Evolutionary conservation across 1,284 basidiomycete species (phyloP).

Genomic region (Naganishia sp.): DNA sequence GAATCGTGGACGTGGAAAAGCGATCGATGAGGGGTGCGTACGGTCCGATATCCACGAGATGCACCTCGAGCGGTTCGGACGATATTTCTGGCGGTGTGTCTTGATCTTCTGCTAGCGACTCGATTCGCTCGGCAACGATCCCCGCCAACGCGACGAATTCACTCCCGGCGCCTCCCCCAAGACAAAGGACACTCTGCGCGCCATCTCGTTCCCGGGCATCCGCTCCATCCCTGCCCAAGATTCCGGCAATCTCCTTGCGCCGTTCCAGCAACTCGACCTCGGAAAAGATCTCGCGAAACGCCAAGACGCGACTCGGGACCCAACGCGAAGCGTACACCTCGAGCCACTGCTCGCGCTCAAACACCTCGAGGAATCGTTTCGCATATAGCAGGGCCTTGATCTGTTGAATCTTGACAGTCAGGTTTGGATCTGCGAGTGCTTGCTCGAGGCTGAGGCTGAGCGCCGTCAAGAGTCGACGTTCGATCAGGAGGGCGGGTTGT

Average conservation of each 20-base stretch:
- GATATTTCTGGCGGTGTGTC: neutral
- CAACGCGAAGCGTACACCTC: slow-evolving; percentile 55
- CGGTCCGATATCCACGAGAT: slow-evolving; percentile 30
- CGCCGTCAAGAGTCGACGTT: slow-evolving; percentile 43
- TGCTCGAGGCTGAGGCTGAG: slow-evolving; percentile 40
- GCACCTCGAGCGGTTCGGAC: slow-evolving; percentile 7
- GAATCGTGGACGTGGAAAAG: slow-evolving; percentile 10
- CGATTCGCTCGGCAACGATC: slow-evolving; percentile 36
- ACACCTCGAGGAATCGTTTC: slow-evolving; percentile 51
- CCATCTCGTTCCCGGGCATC: slow-evolving; percentile 14
- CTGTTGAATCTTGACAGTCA: slow-evolving; percentile 44
- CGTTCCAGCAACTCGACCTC: slow-evolving; percentile 42
- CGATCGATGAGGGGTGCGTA: slow-evolving; percentile 21
- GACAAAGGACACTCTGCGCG: slow-evolving; percentile 40
- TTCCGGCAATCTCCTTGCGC: slow-evolving; percentile 23
- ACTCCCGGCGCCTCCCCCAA: slow-evolving; percentile 55
- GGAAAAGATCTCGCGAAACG: slow-evolving; percentile 53
- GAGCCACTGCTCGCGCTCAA: slow-evolving; percentile 43
- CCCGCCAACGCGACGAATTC: slow-evolving; percentile 52
- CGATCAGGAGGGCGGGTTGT: slow-evolving; percentile 36
- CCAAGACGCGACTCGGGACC: slow-evolving; percentile 54
- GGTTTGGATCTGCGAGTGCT: slow-evolving; percentile 38
- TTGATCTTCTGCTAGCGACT: slow-evolving; percentile 11
- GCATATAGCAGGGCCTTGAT: slow-evolving; percentile 51
- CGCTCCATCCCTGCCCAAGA: slow-evolving; percentile 27